These are phyloP conservation scores for Alloascoidea hylecoeti DNA, from an alignment of 805 yeast species.

Conservation along the genomic window DNA sequence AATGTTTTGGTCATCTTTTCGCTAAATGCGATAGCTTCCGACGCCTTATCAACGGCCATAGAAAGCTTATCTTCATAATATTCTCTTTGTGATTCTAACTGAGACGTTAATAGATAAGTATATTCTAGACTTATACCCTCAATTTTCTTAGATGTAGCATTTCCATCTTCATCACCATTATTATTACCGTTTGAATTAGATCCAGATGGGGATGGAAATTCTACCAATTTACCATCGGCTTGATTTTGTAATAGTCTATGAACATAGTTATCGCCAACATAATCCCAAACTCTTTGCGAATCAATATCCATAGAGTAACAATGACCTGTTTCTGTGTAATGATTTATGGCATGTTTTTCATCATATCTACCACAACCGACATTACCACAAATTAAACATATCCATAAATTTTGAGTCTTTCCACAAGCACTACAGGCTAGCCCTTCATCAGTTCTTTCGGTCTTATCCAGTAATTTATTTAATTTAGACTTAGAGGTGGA, in stretches of 20 bases:
- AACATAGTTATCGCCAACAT: constrained; percentile 82
- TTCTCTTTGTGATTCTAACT: constrained; percentile 75
- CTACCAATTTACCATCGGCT: constrained; percentile 82
- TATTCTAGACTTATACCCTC: constrained; percentile 65
- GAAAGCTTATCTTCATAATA: constrained; percentile 49
- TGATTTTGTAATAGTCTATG: constrained; percentile 77
- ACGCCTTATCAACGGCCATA: constrained; percentile 16
- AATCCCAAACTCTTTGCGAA: constrained; percentile 89
- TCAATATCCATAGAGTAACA: constrained; percentile 83
- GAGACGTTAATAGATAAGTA: constrained; percentile 63
- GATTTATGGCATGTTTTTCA: constrained; percentile 74
- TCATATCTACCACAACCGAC: constrained; percentile 89
- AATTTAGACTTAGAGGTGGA: constrained; percentile 26
- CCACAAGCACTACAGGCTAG: constrained; percentile 44
- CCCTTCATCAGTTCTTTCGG: too few species aligned
- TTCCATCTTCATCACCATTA: constrained; percentile 8
- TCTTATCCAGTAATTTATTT: too few species aligned
- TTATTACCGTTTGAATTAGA: constrained; percentile 4
- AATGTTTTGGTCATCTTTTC: constrained; percentile 9
- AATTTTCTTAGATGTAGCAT: constrained; percentile 21
- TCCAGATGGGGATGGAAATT: constrained; percentile 30
- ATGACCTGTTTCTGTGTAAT: constrained; percentile 64
- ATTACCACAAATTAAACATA: constrained; percentile 80
- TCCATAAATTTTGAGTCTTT: constrained; percentile 58
- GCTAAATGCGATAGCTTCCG: constrained; percentile 11